Conservation (phyloP, 2,329 filamentous ascomycete species). For the Cytospora piceae region DNA sequence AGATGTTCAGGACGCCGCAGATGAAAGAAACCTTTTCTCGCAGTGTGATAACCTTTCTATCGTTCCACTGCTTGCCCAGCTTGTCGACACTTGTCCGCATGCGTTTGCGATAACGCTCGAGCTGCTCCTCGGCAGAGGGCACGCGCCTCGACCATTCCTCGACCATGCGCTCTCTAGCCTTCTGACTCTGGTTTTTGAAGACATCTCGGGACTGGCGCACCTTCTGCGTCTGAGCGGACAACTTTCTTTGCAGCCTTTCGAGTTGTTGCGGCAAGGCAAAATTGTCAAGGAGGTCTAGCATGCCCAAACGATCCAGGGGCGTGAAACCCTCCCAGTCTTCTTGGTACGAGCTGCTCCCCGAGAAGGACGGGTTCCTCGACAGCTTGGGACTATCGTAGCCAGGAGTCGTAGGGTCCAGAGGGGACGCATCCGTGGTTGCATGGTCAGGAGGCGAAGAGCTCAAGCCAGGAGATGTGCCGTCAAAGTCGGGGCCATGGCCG, state of each 20-base stretch:
- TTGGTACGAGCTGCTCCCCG: constrained; percentile 82
- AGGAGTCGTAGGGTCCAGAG: constrained; percentile 50
- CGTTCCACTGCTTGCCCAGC: constrained; percentile 82
- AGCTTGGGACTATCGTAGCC: constrained; percentile 55
- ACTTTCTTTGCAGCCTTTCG: constrained; percentile 83
- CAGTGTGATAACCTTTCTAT: constrained; percentile 83
- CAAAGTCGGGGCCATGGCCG: constrained; percentile 43
- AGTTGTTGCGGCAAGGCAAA: constrained; percentile 87
- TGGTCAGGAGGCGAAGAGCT: constrained; percentile 50
- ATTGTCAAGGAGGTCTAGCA: constrained; percentile 94
- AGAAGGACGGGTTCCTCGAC: constrained; percentile 80
- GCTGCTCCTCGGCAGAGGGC: constrained; percentile 86
- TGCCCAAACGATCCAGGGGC: constrained; percentile 83
- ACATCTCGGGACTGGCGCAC: constrained; percentile 82
- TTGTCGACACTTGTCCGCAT: constrained; percentile 91
- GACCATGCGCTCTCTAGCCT: constrained; percentile 86
- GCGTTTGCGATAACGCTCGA: constrained; percentile 85
- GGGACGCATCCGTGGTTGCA: constrained; percentile 52
- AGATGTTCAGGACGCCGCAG: constrained; percentile 93
- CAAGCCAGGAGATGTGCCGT: constrained; percentile 44
- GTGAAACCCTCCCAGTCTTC: constrained; percentile 88
- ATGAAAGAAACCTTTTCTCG: constrained; percentile 97
- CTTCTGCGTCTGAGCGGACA: constrained; percentile 82
- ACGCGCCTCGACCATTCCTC: constrained; percentile 90
- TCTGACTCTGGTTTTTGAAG: constrained; percentile 73